Evolutionary conservation across 2,329 filamentous ascomycete genomes (phyloP).

Genomic region (Achaetomium macrosporum): DNA sequence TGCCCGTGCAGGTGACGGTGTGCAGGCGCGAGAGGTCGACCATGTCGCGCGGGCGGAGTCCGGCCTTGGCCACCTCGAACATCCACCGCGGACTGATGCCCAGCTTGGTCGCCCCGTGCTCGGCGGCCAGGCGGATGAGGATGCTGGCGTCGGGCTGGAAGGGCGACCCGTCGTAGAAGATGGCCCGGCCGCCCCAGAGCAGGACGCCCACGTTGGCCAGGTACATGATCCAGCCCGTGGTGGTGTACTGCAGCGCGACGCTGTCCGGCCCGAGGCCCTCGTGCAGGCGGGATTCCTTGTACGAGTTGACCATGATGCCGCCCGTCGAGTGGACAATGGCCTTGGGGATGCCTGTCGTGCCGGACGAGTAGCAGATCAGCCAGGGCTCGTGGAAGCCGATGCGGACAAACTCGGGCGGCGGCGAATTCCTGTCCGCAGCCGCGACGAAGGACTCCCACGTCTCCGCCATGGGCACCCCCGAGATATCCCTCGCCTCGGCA

Average conservation of each 20-base stretch:
- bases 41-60: constrained; percentile 55
- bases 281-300: constrained; percentile 55
- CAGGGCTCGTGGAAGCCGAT: constrained; percentile 69
- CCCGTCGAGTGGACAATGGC: constrained; percentile 77
- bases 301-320: constrained; percentile 49
- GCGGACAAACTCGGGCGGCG: constrained; percentile 47
- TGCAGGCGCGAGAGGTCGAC: constrained; percentile 57
- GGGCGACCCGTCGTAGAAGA: constrained; percentile 81
- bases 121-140: constrained; percentile 56
- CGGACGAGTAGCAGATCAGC: constrained; percentile 71
- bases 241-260: constrained; percentile 52
- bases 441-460: constrained; percentile 42
- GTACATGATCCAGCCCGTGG: constrained; percentile 89
- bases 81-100: constrained; percentile 74
- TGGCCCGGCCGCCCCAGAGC: constrained; percentile 51
- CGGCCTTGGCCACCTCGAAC: constrained; percentile 61
- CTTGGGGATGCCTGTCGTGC: constrained; percentile 78
- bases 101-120: constrained; percentile 63
- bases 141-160: constrained; percentile 63
- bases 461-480: constrained; percentile 42
- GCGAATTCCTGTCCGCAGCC: constrained; percentile 24
- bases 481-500: constrained; percentile 52
- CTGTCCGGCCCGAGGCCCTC: constrained; percentile 36
- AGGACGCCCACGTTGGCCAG: constrained; percentile 54
- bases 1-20: constrained; percentile 66